Conservation (phyloP, 129 eudicot species). For the Artemisia tridentata region DNA sequence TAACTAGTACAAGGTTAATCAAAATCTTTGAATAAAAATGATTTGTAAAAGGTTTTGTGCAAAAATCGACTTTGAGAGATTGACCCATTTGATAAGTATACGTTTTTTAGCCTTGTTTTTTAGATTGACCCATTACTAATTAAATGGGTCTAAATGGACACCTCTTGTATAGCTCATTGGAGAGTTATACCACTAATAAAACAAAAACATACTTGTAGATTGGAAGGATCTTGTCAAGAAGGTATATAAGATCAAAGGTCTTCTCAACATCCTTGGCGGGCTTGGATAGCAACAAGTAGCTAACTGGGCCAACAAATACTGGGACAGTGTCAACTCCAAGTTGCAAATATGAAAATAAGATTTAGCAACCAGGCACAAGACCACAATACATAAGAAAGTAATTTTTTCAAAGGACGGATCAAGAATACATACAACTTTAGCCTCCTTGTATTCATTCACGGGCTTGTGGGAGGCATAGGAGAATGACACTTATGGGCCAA, state of each 20-base stretch:
- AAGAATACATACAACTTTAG: conserved; percentile 73
- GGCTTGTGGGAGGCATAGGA: conserved; percentile 98
- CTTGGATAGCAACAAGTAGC: not conserved
- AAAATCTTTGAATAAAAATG: too few relatives aligned
- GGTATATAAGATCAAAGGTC: not conserved
- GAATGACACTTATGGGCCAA: conserved; percentile 80
- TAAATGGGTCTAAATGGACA: too few relatives aligned
- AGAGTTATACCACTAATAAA: too few relatives aligned
- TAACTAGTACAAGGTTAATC: too few relatives aligned
- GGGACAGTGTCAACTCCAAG: not conserved
- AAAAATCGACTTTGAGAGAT: too few relatives aligned
- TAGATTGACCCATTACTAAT: too few relatives aligned
- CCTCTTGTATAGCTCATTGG: too few relatives aligned
- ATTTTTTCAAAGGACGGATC: not conserved
- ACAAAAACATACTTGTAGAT: not conserved
- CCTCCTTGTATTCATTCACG: conserved; percentile 96
- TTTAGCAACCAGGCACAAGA: too few relatives aligned
- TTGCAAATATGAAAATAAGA: too few relatives aligned
- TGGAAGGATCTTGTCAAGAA: not conserved
- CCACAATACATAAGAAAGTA: not conserved
- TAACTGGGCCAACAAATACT: not conserved
- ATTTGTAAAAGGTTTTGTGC: too few relatives aligned
- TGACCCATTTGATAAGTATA: too few relatives aligned
- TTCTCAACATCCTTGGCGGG: not conserved
- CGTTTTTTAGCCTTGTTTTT: too few relatives aligned